These are phyloP conservation scores for Fusarium penzigii DNA, from an alignment of 2,329 filamentous ascomycete genomes.

Conservation along the genomic window DNA sequence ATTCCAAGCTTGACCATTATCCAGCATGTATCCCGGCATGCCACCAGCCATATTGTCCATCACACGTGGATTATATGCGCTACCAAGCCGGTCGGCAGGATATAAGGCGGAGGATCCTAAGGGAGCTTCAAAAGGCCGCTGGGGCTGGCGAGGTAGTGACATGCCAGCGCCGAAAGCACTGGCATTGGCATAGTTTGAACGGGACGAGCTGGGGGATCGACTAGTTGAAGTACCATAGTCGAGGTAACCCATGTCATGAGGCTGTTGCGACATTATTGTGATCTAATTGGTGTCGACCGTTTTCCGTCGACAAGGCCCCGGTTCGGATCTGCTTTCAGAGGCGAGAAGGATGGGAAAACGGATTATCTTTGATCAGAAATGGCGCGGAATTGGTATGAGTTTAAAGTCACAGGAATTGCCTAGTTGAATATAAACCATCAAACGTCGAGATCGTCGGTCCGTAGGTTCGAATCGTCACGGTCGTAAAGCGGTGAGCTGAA, in stretches of 20 bases:
- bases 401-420: constrained; percentile 10
- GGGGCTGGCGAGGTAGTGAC: constrained; percentile 53
- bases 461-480: constrained; percentile 19
- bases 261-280: constrained; percentile 48
- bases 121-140: constrained; percentile 76
- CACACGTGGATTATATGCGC: constrained; percentile 60
- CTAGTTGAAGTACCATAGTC: constrained; percentile 62
- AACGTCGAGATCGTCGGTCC: constrained; percentile 14
- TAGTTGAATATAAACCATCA: constrained; percentile 24
- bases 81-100: constrained; percentile 64
- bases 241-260: constrained; percentile 68
- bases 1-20: constrained; percentile 82
- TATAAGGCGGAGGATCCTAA: constrained; percentile 68
- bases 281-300: constrained; percentile 23
- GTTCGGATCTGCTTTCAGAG: neutral
- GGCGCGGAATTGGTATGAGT: constrained; percentile 5
- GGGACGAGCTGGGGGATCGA: constrained; percentile 68
- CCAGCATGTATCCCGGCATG: constrained; percentile 53
- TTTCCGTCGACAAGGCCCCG: constrained; percentile 23
- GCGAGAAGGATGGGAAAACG: constrained; percentile 7
- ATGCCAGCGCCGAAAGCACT: constrained; percentile 53
- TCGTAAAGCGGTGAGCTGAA: constrained; percentile 25
- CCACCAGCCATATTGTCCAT: constrained; percentile 49
- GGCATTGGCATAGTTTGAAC: constrained; percentile 53
- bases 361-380: constrained; percentile 5